Base-by-base conservation (phyloP, 2,329 filamentous ascomycete species). In the Pseudocercospora pini-densiflorae region DNA sequence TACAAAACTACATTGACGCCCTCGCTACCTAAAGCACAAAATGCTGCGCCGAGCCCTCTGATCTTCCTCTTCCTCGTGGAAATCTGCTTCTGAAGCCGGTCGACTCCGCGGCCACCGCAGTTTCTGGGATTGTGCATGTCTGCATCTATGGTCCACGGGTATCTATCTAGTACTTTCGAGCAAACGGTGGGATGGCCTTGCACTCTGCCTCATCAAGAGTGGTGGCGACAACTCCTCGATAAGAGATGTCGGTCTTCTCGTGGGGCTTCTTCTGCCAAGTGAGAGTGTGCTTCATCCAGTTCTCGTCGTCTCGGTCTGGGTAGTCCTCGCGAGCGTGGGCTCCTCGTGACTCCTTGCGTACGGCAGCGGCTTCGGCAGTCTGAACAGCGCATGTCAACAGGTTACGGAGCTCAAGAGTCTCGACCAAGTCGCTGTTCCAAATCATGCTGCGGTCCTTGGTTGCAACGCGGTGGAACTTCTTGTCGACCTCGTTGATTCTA, bases 221-320 rank as follows among this genome's bases (percentile, higher is more conserved):
- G 69, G 87, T 89, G 73, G 86, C 86, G 69, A 92, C 90, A 68
- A 99, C 95, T 71, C 86, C 85, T 81, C 95, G 89, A 88, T 98
- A 98, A 70, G 88, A 85, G 70, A 98, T 85, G 68, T 98, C 91
- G 63, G 95, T 89, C 83, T 93, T 88, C 78, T 91, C 91, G 77
- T 98, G 94, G 36, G 94, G 92, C 78, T 90, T 80, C 90, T 93
- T 96, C 87, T 99, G 95, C 91, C 91, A 99, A 72, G 90, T 93
- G 68, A 99, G 88, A 54, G 93, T 97, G 88, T 99, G 95, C 90
- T 98, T 98, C 94, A 97, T 97, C 94, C 94, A 98, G 81, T 96
- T 91, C 81, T 90, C 86, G 79, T 99, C 95, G 78, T 98, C 92
- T 85, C 95, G 91, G 19, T 98, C 94, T 65, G 94, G 94, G 87